Evolutionary conservation across 2,329 filamentous ascomycete species (phyloP).

Genomic region (Calonectria fujianensis): DNA sequence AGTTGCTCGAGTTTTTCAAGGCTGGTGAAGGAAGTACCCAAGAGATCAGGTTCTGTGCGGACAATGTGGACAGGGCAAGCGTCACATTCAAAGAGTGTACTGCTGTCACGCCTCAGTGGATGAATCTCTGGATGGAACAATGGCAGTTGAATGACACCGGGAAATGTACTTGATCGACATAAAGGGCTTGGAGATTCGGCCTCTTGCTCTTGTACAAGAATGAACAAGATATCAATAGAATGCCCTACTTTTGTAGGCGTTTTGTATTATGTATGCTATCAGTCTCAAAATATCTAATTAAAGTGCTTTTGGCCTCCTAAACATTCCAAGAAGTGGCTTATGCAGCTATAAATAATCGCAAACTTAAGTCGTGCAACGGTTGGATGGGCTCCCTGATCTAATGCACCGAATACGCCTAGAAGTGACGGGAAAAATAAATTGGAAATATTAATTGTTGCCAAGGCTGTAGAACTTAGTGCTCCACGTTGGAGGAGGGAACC

Average conservation of each 20-base stretch:
- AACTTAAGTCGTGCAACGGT: neutral
- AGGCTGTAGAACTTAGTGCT: neutral
- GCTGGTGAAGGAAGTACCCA: neutral
- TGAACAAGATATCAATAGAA: neutral
- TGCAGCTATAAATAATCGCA: neutral
- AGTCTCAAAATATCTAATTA: neutral
- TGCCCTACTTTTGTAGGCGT: neutral
- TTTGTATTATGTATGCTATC: neutral
- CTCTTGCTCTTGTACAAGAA: neutral
- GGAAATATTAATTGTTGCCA: neutral
- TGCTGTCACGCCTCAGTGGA: neutral
- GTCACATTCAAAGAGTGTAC: neutral
- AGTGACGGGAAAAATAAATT: neutral
- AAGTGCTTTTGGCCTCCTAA: neutral
- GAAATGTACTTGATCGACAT: neutral
- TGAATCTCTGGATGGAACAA: slow-evolving; percentile 17
- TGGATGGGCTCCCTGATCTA: neutral
- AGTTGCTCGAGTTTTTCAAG: slow-evolving; percentile 17
- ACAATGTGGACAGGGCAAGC: slow-evolving; percentile 1
- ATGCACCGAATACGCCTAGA: slow-evolving; percentile 8
- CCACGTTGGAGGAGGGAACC: neutral
- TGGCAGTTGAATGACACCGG: neutral
- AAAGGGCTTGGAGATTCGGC: too few relatives aligned
- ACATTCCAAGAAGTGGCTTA: neutral
- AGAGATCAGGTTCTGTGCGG: neutral